Evolutionary conservation across 225 moss, liverwort and hornwort genomes (phyloP), one percentile per base, ranked within the genome.

Genomic region (Physcomitrium patens): DNA sequence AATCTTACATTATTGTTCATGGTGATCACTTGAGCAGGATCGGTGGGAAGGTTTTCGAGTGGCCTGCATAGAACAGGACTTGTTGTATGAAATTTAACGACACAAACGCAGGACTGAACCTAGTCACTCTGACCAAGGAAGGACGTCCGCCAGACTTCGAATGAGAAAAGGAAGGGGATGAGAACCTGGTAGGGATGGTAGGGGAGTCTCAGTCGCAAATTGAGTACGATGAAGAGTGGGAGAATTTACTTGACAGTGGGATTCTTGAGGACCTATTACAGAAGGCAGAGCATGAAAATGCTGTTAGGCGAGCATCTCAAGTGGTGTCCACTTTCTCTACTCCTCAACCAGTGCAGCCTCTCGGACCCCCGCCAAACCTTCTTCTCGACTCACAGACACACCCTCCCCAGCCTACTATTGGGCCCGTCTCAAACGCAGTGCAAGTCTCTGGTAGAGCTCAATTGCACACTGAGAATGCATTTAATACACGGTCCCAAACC

Each of bases 231-330:
- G 80, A 85, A 42, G 84, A 79, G 50, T 85, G 79, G 82, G 80
- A 85, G 51, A 70, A 64, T 22, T 60, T 87, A 44, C 68, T 85
- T 5, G 84, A 84, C 56, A 87, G 82, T 47, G 87, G 82, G 19
- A 80, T 87, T 57, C 82, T 87, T 51, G 84, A 84, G 58, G 87
- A 71, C 12, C 76, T 87, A 17, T 26, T 87, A 23, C 79, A 84
- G 26, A 84, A 84, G 27, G 87, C 84, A 44, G 87, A 84, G 84
- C 64, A 44, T 24, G 84, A 87, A 45, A 86, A 80, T 78, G 83
- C 83, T 26, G 53, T 76, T 0, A 87, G 79, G 76, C 81, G 81
- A 65, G 76, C 86, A 15, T 62, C 75, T 24, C 87, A 74, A 82
- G 75, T 72, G 75, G 65, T 75, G 43, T 28, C 76, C 10, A 27